A percentile compares a stretch with the other conserved stretches of the same genome.
Evolutionary conservation across 129 eudicot genomes (phyloP).

Genomic region (sunflower (Helianthus annuus)): DNA sequence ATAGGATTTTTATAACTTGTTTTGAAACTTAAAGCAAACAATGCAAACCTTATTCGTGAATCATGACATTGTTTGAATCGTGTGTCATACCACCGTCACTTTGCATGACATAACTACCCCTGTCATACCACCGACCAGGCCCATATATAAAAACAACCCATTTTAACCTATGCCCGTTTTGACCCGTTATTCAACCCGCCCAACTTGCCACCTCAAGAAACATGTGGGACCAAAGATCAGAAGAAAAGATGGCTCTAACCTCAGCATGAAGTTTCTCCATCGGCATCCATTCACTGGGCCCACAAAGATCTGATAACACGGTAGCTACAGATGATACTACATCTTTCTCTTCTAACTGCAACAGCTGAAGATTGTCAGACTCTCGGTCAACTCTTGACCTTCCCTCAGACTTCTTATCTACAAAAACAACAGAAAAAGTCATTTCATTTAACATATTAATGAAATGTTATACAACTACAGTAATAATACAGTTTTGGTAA

Average conservation of each 20-base stretch:
- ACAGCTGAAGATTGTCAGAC: constrained; percentile 81
- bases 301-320: constrained; percentile 89
- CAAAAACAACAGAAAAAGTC: constrained; percentile 22
- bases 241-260: constrained; percentile 41
- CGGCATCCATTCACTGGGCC: constrained; percentile 99
- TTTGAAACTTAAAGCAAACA: too few relatives aligned
- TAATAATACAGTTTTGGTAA: background rate
- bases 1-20: too few relatives aligned
- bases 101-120: too few relatives aligned
- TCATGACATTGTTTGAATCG: too few relatives aligned
- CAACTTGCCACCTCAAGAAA: constrained; percentile 4
- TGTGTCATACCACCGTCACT: too few relatives aligned
- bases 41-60: too few relatives aligned
- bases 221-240: background rate
- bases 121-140: background rate
- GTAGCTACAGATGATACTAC: constrained; percentile 94
- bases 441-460: background rate
- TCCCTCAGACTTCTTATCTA: constrained; percentile 82
- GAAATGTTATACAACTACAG: background rate
- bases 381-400: constrained; percentile 82
- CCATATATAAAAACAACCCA: background rate
- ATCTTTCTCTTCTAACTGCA: constrained; percentile 87
- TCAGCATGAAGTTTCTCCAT: constrained; percentile 96
- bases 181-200: background rate
- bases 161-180: background rate